These are phyloP conservation scores for Ophiostoma pallidulum DNA, from an alignment of 2,329 filamentous ascomycete genomes.

Conservation along the genomic window DNA sequence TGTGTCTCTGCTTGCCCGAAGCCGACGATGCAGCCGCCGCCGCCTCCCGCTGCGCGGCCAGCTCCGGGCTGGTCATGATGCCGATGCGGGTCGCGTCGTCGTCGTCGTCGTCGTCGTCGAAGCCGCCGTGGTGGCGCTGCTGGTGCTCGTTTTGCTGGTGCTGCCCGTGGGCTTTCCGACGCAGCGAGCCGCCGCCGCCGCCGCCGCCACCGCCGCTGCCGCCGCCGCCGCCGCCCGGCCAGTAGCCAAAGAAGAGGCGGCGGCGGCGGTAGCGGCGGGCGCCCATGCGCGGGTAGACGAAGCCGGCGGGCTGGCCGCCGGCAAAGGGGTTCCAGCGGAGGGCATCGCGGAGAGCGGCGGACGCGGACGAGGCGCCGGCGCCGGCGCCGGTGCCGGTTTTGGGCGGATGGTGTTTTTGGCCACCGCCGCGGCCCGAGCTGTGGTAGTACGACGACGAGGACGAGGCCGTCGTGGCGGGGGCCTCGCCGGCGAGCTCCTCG, in stretches of 20 bases:
- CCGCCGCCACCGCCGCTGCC: conserved; percentile 19
- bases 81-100: conserved; percentile 27
- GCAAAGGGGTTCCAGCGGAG: conserved; percentile 36
- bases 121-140: conserved; percentile 35
- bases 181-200: conserved; percentile 38
- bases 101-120: conserved; percentile 19
- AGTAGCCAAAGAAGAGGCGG: conserved; percentile 25
- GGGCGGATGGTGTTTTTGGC: no score
- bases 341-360: no score
- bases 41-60: conserved; percentile 20
- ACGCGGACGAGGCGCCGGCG: no score
- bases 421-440: no score
- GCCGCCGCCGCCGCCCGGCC: conserved; percentile 31
- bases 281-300: conserved; percentile 32
- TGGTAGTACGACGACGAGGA: no score
- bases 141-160: no score
- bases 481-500: no score
- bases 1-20: no score
- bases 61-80: conserved; percentile 36
- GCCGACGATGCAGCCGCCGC: no score
- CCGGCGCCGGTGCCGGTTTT: no score
- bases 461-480: no score
- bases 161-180: no score
- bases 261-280: conserved; percentile 22
- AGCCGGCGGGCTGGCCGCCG: conserved; percentile 43